Evolutionary conservation across 2,329 filamentous ascomycete genomes (phyloP), one percentile per base, ranked within the genome.

Genomic region (Westerdykella sp.): DNA sequence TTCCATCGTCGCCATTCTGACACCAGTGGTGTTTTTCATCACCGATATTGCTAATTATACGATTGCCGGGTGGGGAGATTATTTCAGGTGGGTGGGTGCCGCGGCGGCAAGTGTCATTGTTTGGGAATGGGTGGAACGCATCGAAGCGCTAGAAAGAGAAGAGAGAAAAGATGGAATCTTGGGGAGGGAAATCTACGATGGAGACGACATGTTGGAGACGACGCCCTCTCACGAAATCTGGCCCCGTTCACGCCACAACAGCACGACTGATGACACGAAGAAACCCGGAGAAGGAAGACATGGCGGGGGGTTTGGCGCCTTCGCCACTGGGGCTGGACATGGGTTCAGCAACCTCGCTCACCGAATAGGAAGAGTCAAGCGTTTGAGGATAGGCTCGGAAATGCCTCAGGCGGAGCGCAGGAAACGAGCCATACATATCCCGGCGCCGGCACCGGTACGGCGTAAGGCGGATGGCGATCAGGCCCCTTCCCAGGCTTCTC

Each of bases 121-220:
- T 2, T 96, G 90, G 90, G 90, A 96, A 67, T 96, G 90, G 90
- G 90, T 96, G 3, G 90, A 96, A 67, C 79, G 90, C 21, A 96
- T 96, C 39, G 90, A 96, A 65, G 87, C 89, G 0, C 68, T 95
- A 48, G 90, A 96, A 70, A 80, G 90, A 53, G 89, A 95, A 65
- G 89, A 95, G 64, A 88, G 90, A 68, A 95, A 94, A 67, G 89
- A 95, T 55, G 90, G 90, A 1, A 94, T 96, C 43, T 70, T 96
- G 1, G 90, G 90, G 3, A 76, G 90, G 50, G 90, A 96, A 60
- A 82, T 96, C 0, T 95, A 95, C 59, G 90, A 96, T 54, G 90
- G 89, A 3, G 90, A 96, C 57, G 90, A 95, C 61, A 94, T 93
- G 83, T 74, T 95, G 31, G 86, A 91, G 42, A 72, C 78, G 36